Percentiles rank a stretch among this genome's conserved stretches.
phyloP scores from a whole-genome alignment of 2,329 filamentous ascomycete species.

The Fusarium kyushuense region DNA sequence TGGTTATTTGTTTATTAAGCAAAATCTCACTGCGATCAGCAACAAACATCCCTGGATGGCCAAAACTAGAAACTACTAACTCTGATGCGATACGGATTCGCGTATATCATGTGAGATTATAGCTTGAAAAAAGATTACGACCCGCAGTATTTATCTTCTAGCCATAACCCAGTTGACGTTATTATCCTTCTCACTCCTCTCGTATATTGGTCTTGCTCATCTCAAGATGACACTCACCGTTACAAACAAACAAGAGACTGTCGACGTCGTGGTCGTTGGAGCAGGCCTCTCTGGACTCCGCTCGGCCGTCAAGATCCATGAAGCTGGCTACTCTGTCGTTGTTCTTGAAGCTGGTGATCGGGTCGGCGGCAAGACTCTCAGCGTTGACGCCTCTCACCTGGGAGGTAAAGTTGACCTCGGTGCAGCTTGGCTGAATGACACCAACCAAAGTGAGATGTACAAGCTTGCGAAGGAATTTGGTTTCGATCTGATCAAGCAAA shows the following conservation, averaged over 20 bases:
- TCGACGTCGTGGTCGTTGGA: conserved; percentile 37
- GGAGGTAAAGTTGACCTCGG: conserved; percentile 38
- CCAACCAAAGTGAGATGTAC: conserved; percentile 38
- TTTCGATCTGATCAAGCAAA: conserved; percentile 37
- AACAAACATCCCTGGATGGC: not conserved
- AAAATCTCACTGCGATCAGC: conserved; percentile 6
- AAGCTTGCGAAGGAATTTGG: conserved; percentile 33
- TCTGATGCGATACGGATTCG: not conserved
- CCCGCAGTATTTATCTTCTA: not conserved
- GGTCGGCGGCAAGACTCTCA: conserved; percentile 60
- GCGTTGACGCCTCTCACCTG: conserved; percentile 9
- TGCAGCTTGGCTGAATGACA: conserved; percentile 46
- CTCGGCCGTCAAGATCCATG: conserved; percentile 51
- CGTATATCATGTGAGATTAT: conserved; percentile 26
- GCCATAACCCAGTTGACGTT: not conserved
- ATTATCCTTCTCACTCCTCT: not conserved
- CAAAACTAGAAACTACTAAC: not conserved
- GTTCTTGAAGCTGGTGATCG: conserved; percentile 62
- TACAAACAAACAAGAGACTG: conserved; percentile 2
- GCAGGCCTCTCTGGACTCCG: conserved; percentile 52
- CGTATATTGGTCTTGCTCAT: not conserved
- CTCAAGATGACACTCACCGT: conserved; percentile 13
- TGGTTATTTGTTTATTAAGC: not conserved
- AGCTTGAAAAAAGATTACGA: conserved; percentile 2
- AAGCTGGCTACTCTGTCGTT: conserved; percentile 53